phyloP scores from a whole-genome alignment of 768 basidiomycete species.

The Leucocoprinus leucothites region DNA sequence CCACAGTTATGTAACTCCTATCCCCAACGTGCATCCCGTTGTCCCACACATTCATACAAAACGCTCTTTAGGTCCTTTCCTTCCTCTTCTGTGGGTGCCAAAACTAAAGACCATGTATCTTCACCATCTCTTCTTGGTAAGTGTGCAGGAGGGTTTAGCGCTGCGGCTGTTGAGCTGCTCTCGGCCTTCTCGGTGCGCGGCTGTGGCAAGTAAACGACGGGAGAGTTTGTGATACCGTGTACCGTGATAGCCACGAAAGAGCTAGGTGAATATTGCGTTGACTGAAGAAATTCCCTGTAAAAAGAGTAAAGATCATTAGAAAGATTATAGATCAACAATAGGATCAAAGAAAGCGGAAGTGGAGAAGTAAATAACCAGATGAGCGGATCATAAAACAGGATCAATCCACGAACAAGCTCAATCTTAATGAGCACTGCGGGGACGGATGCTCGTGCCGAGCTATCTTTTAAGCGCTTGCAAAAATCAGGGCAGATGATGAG shows the following conservation, averaged over 20 bases:
- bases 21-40: slow-evolving; percentile 38
- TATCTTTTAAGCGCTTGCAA: no score
- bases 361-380: neutral
- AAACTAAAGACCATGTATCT: slow-evolving; percentile 50
- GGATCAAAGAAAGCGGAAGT: neutral
- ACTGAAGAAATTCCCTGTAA: slow-evolving; percentile 2
- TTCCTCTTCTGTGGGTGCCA: slow-evolving; percentile 16
- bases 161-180: slow-evolving; percentile 15
- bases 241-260: slow-evolving; percentile 42
- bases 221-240: slow-evolving; percentile 36
- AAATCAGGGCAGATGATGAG: neutral
- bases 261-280: neutral
- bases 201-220: slow-evolving; percentile 49
- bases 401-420: neutral
- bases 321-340: slow-evolving; percentile 11
- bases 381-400: neutral
- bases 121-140: slow-evolving; percentile 48
- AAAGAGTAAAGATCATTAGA: neutral
- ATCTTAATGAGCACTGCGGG: slow-evolving; percentile 1
- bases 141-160: slow-evolving; percentile 38
- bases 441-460: neutral
- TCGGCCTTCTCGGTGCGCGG: slow-evolving; percentile 12
- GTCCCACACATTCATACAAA: slow-evolving; percentile 40
- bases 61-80: slow-evolving; percentile 30
- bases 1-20: slow-evolving; percentile 12